phyloP scores from a whole-genome alignment of 1,284 basidiomycete genomes.

The Melampsora larici-populina region DNA sequence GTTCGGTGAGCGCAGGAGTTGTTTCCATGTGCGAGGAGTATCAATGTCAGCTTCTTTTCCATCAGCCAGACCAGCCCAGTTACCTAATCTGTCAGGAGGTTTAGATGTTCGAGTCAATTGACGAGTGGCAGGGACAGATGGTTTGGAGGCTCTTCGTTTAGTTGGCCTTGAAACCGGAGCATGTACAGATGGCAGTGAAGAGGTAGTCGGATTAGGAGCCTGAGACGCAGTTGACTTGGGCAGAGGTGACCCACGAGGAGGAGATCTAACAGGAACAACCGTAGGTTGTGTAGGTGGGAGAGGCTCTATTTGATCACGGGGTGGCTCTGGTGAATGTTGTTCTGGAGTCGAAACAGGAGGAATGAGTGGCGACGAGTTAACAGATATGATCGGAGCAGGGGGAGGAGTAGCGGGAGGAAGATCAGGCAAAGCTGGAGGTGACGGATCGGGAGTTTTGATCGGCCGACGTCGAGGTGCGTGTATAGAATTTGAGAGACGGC shows the following conservation, averaged over 20 bases:
- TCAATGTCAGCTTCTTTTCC: not conserved
- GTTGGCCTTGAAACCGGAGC: too few species aligned
- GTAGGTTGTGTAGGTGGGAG: too few species aligned
- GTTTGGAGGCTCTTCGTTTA: too few species aligned
- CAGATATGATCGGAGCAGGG: not conserved
- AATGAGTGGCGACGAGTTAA: not conserved
- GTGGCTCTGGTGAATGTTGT: too few species aligned
- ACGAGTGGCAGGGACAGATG: not conserved
- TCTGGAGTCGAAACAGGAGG: not conserved
- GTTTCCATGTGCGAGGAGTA: not conserved
- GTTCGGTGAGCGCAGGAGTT: conserved; percentile 9
- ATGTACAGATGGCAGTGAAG: too few species aligned
- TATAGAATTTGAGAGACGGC: not conserved
- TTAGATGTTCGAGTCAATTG: not conserved
- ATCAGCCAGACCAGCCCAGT: not conserved
- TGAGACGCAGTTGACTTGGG: too few species aligned
- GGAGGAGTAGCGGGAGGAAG: not conserved
- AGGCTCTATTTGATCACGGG: too few species aligned
- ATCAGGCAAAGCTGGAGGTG: not conserved
- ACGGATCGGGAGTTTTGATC: not conserved
- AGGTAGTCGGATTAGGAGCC: too few species aligned
- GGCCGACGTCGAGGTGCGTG: not conserved
- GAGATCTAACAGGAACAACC: too few species aligned
- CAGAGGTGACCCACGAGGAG: too few species aligned
- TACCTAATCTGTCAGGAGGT: not conserved